A percentile compares a stretch with the other conserved stretches of the same genome.
phyloP scores from a whole-genome alignment of 805 yeast genomes.

The Candida easanensis region DNA sequence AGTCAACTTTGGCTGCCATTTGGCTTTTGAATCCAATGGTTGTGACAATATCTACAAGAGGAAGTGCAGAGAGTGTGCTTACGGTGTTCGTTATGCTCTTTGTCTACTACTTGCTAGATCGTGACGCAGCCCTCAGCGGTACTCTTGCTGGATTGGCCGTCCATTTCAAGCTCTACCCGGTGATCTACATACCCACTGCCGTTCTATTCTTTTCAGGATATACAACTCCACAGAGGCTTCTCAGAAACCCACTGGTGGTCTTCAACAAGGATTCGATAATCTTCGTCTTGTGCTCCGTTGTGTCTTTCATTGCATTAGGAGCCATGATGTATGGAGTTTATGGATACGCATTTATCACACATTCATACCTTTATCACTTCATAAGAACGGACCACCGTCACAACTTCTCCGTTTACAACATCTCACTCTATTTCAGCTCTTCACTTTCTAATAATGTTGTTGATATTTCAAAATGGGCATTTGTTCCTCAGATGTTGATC shows the following conservation, averaged over 20 bases:
- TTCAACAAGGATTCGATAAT: constrained; percentile 41
- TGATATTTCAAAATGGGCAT: constrained; percentile 59
- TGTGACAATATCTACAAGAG: constrained; percentile 86
- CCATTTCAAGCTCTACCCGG: constrained; percentile 90
- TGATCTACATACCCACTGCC: constrained; percentile 79
- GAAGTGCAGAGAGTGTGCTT: constrained; percentile 86
- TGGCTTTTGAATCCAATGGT: constrained; percentile 98
- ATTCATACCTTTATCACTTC: constrained; percentile 82
- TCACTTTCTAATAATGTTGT: constrained; percentile 21
- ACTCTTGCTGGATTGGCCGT: constrained; percentile 51
- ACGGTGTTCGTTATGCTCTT: constrained; percentile 71
- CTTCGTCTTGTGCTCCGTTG: constrained; percentile 39
- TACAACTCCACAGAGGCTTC: constrained; percentile 28
- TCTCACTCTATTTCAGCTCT: constrained; percentile 64
- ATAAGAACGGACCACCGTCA: constrained; percentile 89
- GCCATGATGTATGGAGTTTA: constrained; percentile 62
- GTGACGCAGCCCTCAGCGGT: constrained; percentile 27
- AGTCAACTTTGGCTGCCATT: constrained; percentile 48
- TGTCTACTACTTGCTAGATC: constrained; percentile 45
- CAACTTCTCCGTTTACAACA: constrained; percentile 86
- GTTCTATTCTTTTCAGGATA: constrained; percentile 39
- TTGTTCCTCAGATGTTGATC: constrained; percentile 75
- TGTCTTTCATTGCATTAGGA: constrained; percentile 47
- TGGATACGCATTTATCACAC: constrained; percentile 71
- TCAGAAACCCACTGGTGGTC: constrained; percentile 10